Base-by-base conservation (phyloP, 331 rosid genomes). In the Rosa hybrid region DNA sequence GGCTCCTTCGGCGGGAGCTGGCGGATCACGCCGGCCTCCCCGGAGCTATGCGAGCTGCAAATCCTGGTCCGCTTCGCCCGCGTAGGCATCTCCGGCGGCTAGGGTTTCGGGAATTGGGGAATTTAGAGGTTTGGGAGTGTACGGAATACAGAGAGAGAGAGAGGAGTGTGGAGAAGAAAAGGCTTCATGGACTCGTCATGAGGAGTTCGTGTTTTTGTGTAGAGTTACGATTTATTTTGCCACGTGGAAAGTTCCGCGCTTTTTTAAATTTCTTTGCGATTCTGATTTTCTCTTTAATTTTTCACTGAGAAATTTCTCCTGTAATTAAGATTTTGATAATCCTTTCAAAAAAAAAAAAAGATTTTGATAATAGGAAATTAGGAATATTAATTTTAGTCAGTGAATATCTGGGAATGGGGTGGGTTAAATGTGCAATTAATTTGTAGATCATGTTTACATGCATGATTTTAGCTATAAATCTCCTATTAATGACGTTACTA, bases 101-200 rank as follows among this genome's bases (percentile, higher is more conserved):
- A 77, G 74, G 72, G 49, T 46, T 77, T 59, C 23, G 42, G 54
- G 44, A 18, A 12, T 25, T 62, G 10, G 78, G 34, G 80, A 30
- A 62, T 23, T 76, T 10, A 25, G 79, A 51, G 74, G 57, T 76
- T 27, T 11, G 57, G 9, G 68, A 77, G 74, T 39, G 75, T 38
- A 64, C 23, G 41, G 8, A 27, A 68, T 4, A 53, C 53, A 46
- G 17, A 49, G 54, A 34, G 39, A 34, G 39, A 34, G 38, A 34
- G 44, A 3, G 6, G 1, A 27, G 23, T 30, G 21, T 17, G 64
- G 21, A 27, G 77, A 7, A 7, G 74, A 7, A 20, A 9, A 53
- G 23, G 25, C 11, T 30, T 67, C 72, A 67, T 67, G 71, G 44
- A 14, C 44, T 30, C 70, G 8, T 63, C 69, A 0, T 27, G 44